phyloP scores from a whole-genome alignment of 1,284 basidiomycete genomes.

The Microbotryomycetes sp. region DNA sequence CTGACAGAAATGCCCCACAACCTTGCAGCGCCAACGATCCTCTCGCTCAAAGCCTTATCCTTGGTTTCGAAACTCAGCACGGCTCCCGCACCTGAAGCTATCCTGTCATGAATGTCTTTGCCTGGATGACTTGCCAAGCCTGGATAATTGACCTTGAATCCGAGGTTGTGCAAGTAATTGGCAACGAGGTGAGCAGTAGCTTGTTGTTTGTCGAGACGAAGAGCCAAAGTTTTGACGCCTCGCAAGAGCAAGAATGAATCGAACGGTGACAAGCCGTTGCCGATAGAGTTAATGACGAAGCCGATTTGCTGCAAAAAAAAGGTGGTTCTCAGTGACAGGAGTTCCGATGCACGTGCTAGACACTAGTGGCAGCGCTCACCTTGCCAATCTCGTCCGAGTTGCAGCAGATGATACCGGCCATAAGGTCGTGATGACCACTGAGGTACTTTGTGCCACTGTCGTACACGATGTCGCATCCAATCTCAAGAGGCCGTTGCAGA shows the following conservation, averaged over 20 bases:
- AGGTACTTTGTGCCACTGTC: slow-evolving; percentile 98
- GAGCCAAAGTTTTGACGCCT: slow-evolving; percentile 91
- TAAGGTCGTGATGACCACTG: slow-evolving; percentile 96
- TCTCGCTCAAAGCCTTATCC: slow-evolving; percentile 81
- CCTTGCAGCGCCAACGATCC: slow-evolving; percentile 83
- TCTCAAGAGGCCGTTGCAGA: slow-evolving; percentile 87
- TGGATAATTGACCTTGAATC: slow-evolving; percentile 91
- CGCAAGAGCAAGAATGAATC: slow-evolving; percentile 93
- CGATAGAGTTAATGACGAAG: slow-evolving; percentile 91
- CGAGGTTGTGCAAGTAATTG: slow-evolving; percentile 74
- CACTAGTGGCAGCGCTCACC: slow-evolving; percentile 45
- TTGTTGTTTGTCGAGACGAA: slow-evolving; percentile 95
- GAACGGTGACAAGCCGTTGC: slow-evolving; percentile 92
- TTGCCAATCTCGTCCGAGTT: slow-evolving; percentile 85
- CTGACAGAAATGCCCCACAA: slow-evolving; percentile 97
- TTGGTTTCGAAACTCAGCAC: slow-evolving; percentile 93
- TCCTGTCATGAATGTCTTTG: slow-evolving; percentile 77
- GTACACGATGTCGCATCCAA: slow-evolving; percentile 94
- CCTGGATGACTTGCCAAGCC: slow-evolving; percentile 78
- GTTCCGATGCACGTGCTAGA: not conserved
- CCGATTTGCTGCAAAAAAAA: slow-evolving; percentile 72
- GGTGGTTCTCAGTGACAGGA: too few species aligned
- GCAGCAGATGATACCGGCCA: slow-evolving; percentile 92
- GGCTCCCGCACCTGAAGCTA: slow-evolving; percentile 83
- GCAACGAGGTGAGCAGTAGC: slow-evolving; percentile 77